A percentile compares a stretch with the other conserved stretches of the same genome.
Evolutionary conservation across 192 early-diverging fungal genomes (phyloP).

Genomic region (Chytriomyces confervae): DNA sequence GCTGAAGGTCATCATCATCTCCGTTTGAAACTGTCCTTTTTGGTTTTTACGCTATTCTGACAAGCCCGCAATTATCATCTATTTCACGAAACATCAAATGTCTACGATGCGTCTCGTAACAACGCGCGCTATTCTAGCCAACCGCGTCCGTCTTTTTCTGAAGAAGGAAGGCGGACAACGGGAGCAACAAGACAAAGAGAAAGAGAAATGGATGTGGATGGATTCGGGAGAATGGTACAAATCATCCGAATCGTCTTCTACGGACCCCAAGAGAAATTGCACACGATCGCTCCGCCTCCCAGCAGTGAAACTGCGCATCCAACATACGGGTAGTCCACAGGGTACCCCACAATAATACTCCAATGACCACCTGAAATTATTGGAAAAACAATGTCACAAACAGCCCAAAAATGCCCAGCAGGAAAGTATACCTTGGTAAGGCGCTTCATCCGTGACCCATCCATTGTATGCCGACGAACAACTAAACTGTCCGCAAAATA

Average conservation of each 20-base stretch:
- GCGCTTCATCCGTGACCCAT: slow-evolving; percentile 26
- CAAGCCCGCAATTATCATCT: background rate
- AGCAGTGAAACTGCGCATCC: slow-evolving; percentile 9
- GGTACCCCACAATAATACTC: slow-evolving; percentile 21
- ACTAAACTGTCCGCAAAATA: slow-evolving; percentile 7
- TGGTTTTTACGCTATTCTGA: background rate
- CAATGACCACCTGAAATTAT: slow-evolving; percentile 12
- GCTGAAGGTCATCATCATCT: no score
- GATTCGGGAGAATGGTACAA: background rate
- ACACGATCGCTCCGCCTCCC: slow-evolving; percentile 18
- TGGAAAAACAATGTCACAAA: background rate
- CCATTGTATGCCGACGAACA: slow-evolving; percentile 21
- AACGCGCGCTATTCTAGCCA: no score
- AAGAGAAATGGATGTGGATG: background rate
- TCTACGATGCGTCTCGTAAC: background rate
- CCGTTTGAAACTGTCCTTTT: no score
- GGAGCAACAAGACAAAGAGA: background rate
- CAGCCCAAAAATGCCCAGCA: background rate
- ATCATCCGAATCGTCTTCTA: background rate
- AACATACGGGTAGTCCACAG: slow-evolving; percentile 17
- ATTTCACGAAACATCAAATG: background rate
- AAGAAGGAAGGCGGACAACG: background rate
- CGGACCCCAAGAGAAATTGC: slow-evolving; percentile 17
- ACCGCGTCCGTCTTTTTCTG: background rate
- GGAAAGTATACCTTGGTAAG: background rate